phyloP scores from a whole-genome alignment of 2,329 filamentous ascomycete genomes.

The Hortaea werneckii region DNA sequence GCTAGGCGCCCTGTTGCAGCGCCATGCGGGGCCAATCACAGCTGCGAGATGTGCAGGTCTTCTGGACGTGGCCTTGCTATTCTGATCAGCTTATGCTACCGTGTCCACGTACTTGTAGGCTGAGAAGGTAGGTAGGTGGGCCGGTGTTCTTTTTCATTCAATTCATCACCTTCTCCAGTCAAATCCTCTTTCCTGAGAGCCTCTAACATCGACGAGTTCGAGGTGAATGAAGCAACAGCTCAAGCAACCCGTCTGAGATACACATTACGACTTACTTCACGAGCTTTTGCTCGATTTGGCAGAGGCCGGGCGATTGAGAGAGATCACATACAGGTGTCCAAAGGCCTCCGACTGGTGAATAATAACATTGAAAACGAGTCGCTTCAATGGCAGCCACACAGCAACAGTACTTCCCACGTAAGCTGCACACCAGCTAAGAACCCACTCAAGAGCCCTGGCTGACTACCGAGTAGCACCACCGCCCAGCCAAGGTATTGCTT shows the following conservation, averaged over 20 bases:
- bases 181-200: neutral
- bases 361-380: neutral
- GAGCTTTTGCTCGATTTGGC: neutral
- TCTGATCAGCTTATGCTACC: neutral
- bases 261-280: neutral
- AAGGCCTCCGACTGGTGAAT: too few species aligned
- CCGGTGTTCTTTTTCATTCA: neutral
- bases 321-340: neutral
- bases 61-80: slow-evolving; percentile 2
- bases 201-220: neutral
- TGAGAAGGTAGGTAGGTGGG: neutral
- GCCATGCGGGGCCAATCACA: slow-evolving; percentile 6
- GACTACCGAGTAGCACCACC: slow-evolving; percentile 10
- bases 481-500: slow-evolving; percentile 5
- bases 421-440: slow-evolving; percentile 1
- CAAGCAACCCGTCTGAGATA: neutral
- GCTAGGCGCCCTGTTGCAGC: neutral
- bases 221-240: neutral
- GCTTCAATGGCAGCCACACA: slow-evolving; percentile 13
- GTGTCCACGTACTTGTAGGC: neutral
- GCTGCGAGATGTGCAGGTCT: slow-evolving; percentile 3
- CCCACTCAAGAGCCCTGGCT: neutral
- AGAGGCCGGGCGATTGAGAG: neutral
- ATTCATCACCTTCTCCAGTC: neutral
- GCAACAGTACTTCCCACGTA: slow-evolving; percentile 24